Percentiles rank a stretch among this genome's conserved stretches.
phyloP scores from a whole-genome alignment of 169 alveolate genomes.

The Plasmodium sp. region DNA sequence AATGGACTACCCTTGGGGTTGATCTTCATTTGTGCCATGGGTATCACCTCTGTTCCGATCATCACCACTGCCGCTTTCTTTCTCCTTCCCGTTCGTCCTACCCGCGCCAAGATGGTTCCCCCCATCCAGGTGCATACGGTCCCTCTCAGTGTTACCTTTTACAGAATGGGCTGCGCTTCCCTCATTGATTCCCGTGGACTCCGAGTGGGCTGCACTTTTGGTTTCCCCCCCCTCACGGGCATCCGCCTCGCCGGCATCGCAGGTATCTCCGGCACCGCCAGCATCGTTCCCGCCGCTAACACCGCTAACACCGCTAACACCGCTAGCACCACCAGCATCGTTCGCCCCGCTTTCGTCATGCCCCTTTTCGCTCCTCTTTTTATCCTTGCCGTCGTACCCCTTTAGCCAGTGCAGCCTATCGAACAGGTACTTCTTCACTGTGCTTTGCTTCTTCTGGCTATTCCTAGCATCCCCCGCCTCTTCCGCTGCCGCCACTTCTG shows the following conservation, averaged over 20 bases:
- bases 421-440: constrained; percentile 38
- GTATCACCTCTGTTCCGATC: not conserved
- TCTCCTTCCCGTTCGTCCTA: not conserved
- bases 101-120: not conserved
- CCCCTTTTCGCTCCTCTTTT: constrained; percentile 13
- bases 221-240: not conserved
- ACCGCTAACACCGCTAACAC: no score
- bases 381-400: constrained; percentile 36
- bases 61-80: not conserved
- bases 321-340: no score
- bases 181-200: not conserved
- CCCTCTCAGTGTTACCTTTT: not conserved
- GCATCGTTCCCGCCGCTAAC: not conserved
- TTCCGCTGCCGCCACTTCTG: not conserved
- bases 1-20: not conserved
- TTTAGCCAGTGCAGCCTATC: constrained; percentile 45
- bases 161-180: not conserved
- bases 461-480: not conserved
- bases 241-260: not conserved
- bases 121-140: not conserved
- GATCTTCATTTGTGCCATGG: not conserved
- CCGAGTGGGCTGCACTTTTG: not conserved
- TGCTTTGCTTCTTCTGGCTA: constrained; percentile 5
- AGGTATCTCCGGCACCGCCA: not conserved
- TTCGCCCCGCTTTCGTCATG: not conserved